Conservation (phyloP, 2,329 filamentous ascomycete genomes). For the Clonostachys sp. region DNA sequence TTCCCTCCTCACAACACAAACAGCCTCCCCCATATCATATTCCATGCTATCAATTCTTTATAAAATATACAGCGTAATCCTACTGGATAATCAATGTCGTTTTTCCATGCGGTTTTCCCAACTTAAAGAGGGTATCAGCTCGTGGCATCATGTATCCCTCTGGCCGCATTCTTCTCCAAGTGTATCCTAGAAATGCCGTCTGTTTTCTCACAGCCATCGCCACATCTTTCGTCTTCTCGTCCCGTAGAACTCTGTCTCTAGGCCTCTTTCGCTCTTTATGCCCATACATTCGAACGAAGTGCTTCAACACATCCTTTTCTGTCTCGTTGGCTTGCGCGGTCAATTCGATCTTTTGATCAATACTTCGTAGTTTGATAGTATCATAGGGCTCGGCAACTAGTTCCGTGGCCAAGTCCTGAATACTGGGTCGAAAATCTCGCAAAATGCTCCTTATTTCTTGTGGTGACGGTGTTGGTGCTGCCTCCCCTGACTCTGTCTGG, state of each 20-base stretch:
- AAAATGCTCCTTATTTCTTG: conserved; percentile 25
- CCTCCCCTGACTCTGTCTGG: conserved; percentile 43
- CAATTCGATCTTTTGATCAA: conserved; percentile 43
- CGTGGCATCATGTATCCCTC: conserved; percentile 17
- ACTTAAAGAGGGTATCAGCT: too few relatives aligned
- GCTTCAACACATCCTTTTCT: conserved; percentile 37
- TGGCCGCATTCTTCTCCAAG: conserved; percentile 58
- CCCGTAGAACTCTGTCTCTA: conserved; percentile 79
- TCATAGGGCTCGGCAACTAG: conserved; percentile 45
- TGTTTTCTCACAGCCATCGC: conserved; percentile 79
- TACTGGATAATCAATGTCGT: too few relatives aligned
- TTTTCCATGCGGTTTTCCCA: too few relatives aligned
- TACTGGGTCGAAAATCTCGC: conserved; percentile 26
- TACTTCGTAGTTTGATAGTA: conserved; percentile 37
- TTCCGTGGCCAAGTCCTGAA: conserved; percentile 36
- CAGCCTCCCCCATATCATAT: too few relatives aligned
- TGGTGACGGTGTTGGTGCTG: conserved; percentile 12
- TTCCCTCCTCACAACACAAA: too few relatives aligned
- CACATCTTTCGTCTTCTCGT: conserved; percentile 57
- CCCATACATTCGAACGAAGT: conserved; percentile 47
- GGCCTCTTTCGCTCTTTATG: conserved; percentile 71
- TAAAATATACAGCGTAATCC: too few relatives aligned
- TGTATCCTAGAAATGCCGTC: conserved; percentile 85
- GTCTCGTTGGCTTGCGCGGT: conserved; percentile 21
- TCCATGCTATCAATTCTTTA: too few relatives aligned